Evolutionary conservation across 1,284 basidiomycete species (phyloP).

Genomic region (Pisolithus thermaeus): DNA sequence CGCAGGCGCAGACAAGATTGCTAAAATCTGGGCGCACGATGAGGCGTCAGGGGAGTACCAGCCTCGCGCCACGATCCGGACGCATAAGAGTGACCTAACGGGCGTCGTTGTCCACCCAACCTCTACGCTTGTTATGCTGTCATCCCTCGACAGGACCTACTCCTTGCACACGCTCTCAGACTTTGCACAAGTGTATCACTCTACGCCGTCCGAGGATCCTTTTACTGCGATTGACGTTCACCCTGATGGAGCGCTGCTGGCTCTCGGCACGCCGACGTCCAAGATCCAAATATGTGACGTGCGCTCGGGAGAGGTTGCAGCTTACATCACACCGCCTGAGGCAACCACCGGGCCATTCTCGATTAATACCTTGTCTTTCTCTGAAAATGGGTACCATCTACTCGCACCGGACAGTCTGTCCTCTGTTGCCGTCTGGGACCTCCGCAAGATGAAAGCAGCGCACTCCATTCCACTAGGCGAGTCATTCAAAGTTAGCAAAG

Average conservation of each 20-base stretch:
- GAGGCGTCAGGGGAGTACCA: conserved; percentile 73
- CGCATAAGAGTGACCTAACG: conserved; percentile 84
- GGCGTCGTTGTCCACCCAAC: conserved; percentile 89
- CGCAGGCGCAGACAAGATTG: conserved; percentile 87
- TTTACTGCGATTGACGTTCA: conserved; percentile 83
- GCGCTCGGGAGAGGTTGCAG: conserved; percentile 75
- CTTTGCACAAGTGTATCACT: conserved; percentile 69
- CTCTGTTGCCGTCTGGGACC: conserved; percentile 89
- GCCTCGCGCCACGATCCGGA: conserved; percentile 69
- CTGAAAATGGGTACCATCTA: conserved; percentile 97
- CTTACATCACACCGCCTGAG: conserved; percentile 66
- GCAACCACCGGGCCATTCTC: conserved; percentile 52
- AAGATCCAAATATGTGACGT: conserved; percentile 89
- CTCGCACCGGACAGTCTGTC: conserved; percentile 72
- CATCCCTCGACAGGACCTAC: conserved; percentile 86
- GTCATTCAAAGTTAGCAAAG: conserved; percentile 72
- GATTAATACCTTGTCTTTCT: conserved; percentile 82
- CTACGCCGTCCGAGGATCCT: conserved; percentile 58
- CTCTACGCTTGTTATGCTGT: conserved; percentile 67
- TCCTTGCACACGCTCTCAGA: conserved; percentile 79
- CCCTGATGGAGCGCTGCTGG: conserved; percentile 88
- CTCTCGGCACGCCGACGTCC: conserved; percentile 77
- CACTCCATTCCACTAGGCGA: conserved; percentile 67
- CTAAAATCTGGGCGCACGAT: conserved; percentile 86
- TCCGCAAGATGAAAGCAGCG: conserved; percentile 78